Evolutionary conservation across 164 flowering plant species (phyloP).

Genomic region (Nymphaea thermarum): DNA sequence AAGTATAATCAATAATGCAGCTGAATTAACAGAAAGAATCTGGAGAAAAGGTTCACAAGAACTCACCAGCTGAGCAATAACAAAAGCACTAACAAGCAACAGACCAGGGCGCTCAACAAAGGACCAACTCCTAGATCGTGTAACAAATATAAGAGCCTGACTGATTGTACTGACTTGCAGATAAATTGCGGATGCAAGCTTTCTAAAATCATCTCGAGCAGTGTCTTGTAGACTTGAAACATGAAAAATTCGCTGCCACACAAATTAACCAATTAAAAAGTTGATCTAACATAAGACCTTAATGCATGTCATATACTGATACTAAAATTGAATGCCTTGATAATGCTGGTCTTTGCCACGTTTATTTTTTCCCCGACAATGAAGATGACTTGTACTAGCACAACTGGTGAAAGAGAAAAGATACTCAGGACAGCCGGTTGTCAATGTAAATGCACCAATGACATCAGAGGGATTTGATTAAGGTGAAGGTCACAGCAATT

Average conservation of each 20-base stretch:
- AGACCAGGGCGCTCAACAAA: conserved; percentile 71
- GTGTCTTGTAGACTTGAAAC: conserved; percentile 49
- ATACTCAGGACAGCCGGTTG: no score
- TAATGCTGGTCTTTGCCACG: no score
- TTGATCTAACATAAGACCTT: no score
- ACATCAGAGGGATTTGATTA: no score
- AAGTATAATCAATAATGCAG: neutral
- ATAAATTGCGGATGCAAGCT: conserved; percentile 77
- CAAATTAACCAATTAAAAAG: no score
- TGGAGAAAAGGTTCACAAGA: conserved; percentile 1
- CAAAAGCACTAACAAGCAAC: conserved; percentile 51
- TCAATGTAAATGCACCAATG: no score
- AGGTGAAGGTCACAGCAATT: no score
- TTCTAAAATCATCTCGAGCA: conserved; percentile 31
- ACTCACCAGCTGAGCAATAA: conserved; percentile 72
- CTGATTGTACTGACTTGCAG: conserved; percentile 90
- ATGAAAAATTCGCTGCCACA: conserved; percentile 43
- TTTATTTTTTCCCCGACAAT: no score
- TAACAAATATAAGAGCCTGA: conserved; percentile 85
- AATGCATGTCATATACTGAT: no score
- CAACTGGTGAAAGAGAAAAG: no score
- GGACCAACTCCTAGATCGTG: conserved; percentile 82
- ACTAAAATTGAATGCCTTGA: no score
- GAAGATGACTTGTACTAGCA: no score
- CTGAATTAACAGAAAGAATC: neutral